Conservation (phyloP, 192 early-diverging fungal genomes). For the Funneliformis geosporum region DNA sequence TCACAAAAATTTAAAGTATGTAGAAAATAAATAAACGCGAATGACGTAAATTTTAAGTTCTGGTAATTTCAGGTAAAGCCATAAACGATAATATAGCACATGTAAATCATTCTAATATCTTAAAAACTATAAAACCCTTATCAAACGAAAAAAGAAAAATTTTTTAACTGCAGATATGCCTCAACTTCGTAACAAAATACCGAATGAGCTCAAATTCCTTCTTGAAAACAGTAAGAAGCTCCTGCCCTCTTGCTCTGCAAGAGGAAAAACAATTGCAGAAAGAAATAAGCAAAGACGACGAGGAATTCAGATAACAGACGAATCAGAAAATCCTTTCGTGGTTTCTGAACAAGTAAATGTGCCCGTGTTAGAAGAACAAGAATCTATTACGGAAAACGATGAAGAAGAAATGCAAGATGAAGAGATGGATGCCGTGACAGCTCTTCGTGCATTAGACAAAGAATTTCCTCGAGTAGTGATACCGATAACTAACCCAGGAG, state of each 20-base stretch:
- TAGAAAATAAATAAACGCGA: too few species aligned
- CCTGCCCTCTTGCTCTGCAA: neutral
- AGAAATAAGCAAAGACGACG: neutral
- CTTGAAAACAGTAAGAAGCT: neutral
- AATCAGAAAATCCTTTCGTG: neutral
- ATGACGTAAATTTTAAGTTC: too few species aligned
- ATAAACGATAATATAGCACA: too few species aligned
- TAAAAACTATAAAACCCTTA: too few species aligned
- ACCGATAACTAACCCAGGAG: neutral
- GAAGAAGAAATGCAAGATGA: neutral
- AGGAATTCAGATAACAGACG: neutral
- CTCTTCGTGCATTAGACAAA: neutral
- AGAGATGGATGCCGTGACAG: neutral
- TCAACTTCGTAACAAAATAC: neutral
- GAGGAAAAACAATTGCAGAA: neutral
- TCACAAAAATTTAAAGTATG: too few species aligned
- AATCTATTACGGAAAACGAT: neutral
- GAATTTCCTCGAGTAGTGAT: neutral
- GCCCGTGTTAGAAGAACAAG: neutral
- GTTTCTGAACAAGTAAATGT: neutral
- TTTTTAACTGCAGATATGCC: too few species aligned
- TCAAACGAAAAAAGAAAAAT: too few species aligned
- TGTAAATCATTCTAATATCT: too few species aligned
- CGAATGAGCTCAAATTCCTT: neutral
- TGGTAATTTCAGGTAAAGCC: too few species aligned